Evolutionary conservation across 2,329 filamentous ascomycete genomes (phyloP).

Genomic region (Tolypocladium tropicale): DNA sequence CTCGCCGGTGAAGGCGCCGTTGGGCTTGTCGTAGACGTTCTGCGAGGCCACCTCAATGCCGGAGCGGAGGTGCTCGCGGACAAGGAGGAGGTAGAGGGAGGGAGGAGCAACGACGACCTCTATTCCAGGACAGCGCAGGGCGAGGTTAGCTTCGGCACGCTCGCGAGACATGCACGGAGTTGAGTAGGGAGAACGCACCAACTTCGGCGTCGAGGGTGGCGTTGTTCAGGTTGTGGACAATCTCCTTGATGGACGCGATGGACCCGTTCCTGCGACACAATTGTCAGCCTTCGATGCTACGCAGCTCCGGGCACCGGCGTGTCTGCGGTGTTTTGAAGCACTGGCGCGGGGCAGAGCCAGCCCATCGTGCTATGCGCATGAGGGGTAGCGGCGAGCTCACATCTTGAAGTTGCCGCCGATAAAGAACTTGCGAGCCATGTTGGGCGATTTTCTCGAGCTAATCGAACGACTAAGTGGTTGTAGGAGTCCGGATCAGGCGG

Average conservation of each 20-base stretch:
- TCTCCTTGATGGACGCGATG: conserved; percentile 77
- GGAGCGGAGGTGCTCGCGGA: conserved; percentile 66
- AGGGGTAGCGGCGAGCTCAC: conserved; percentile 42
- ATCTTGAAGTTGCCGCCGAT: conserved; percentile 99
- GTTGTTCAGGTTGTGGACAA: conserved; percentile 80
- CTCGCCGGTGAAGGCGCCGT: conserved; percentile 95
- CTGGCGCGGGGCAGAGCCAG: conserved; percentile 5
- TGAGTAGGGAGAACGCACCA: conserved; percentile 40
- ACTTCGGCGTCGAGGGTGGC: conserved; percentile 68
- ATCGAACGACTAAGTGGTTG: background rate
- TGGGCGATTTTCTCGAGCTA: conserved; percentile 31
- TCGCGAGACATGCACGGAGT: background rate
- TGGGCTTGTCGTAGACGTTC: conserved; percentile 96
- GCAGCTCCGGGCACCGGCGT: background rate
- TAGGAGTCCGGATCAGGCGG: background rate
- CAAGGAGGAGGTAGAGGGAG: conserved; percentile 78
- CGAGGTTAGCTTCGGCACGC: conserved; percentile 4
- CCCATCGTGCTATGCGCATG: conserved; percentile 2
- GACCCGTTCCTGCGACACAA: conserved; percentile 70
- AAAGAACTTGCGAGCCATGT: conserved; percentile 92
- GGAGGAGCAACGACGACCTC: conserved; percentile 95
- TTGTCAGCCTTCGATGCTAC: conserved; percentile 1
- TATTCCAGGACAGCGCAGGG: conserved; percentile 19
- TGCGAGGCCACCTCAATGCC: conserved; percentile 83
- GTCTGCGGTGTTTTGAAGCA: conserved; percentile 18